Conservation (phyloP, 176 grass and related monocot species). For the Aegilops bicornis region DNA sequence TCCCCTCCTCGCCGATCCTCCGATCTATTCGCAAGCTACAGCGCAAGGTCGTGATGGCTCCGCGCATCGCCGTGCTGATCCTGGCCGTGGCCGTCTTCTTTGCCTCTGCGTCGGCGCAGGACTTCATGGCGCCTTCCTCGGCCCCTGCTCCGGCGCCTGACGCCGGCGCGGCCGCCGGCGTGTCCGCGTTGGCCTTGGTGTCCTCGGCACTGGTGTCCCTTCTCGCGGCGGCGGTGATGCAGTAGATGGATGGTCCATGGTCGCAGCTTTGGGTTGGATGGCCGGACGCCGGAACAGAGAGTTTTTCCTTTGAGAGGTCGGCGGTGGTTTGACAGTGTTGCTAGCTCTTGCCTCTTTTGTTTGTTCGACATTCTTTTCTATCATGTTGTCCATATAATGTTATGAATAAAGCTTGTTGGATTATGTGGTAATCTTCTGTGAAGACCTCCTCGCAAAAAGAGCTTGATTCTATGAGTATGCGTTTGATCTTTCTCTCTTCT, state of each 20-base stretch:
- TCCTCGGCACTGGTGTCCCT: conserved; percentile 19
- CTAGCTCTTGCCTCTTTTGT: not conserved
- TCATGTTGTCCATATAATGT: not conserved
- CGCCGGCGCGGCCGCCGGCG: not conserved
- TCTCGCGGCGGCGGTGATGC: conserved; percentile 16
- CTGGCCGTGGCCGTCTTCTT: not conserved
- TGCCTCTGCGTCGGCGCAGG: conserved; percentile 14
- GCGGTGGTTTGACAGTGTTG: not conserved
- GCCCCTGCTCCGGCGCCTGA: conserved; percentile 24
- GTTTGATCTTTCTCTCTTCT: too few species aligned
- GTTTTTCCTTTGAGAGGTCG: not conserved
- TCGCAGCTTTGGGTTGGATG: too few species aligned
- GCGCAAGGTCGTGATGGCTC: conserved; percentile 8
- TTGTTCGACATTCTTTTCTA: conserved; percentile 24
- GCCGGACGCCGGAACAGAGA: not conserved
- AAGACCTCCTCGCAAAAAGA: not conserved
- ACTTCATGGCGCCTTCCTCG: conserved; percentile 20
- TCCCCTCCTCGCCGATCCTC: too few species aligned
- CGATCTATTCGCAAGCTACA: too few species aligned
- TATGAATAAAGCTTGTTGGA: conserved; percentile 13
- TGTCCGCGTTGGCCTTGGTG: not conserved
- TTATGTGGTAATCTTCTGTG: not conserved
- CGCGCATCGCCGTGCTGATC: conserved; percentile 18
- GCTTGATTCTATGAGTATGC: too few species aligned
- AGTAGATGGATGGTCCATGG: not conserved